Conservation (phyloP, 306 rosid species). For the Sicyos baderoa region DNA sequence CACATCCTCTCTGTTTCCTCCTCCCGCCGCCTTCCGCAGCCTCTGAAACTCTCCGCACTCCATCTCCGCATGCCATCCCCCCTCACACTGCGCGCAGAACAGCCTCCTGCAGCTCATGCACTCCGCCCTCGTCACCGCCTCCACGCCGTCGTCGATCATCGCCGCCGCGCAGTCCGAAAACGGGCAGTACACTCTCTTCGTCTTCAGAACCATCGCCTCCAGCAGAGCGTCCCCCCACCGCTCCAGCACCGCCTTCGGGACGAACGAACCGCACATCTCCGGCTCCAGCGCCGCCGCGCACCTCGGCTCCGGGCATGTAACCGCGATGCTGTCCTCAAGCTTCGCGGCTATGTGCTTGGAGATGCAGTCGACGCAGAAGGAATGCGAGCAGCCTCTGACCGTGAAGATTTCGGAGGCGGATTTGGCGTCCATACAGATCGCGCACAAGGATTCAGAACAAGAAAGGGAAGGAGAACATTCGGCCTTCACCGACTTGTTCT, state of each 20-base stretch:
- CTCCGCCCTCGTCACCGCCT: slow-evolving; percentile 36
- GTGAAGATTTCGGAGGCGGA: slow-evolving; percentile 31
- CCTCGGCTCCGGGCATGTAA: slow-evolving; percentile 45
- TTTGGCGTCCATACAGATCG: slow-evolving; percentile 50
- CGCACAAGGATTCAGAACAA: slow-evolving; percentile 20
- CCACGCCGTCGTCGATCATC: slow-evolving; percentile 36
- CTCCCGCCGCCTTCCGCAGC: slow-evolving; percentile 14
- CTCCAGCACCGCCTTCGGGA: slow-evolving; percentile 46
- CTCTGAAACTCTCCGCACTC: slow-evolving; percentile 35
- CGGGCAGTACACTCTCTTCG: slow-evolving; percentile 42
- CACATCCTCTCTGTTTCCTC: slow-evolving; percentile 33
- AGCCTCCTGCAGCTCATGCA: slow-evolving; percentile 45
- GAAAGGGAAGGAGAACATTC: slow-evolving; percentile 25
- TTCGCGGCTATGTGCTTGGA: slow-evolving; percentile 34
- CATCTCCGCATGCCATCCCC: slow-evolving; percentile 46
- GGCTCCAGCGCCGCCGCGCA: slow-evolving; percentile 45
- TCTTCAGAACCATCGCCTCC: slow-evolving; percentile 33
- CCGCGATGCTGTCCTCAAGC: slow-evolving; percentile 37
- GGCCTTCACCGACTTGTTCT: background rate
- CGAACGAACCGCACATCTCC: slow-evolving; percentile 20
- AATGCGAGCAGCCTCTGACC: slow-evolving; percentile 36
- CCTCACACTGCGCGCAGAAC: slow-evolving; percentile 56
- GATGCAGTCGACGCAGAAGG: slow-evolving; percentile 40
- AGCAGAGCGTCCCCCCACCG: slow-evolving; percentile 47
- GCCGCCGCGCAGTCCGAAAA: slow-evolving; percentile 44